These are phyloP conservation scores for Podila epigama DNA, from an alignment of 192 early-diverging fungal genomes.

Conservation along the genomic window DNA sequence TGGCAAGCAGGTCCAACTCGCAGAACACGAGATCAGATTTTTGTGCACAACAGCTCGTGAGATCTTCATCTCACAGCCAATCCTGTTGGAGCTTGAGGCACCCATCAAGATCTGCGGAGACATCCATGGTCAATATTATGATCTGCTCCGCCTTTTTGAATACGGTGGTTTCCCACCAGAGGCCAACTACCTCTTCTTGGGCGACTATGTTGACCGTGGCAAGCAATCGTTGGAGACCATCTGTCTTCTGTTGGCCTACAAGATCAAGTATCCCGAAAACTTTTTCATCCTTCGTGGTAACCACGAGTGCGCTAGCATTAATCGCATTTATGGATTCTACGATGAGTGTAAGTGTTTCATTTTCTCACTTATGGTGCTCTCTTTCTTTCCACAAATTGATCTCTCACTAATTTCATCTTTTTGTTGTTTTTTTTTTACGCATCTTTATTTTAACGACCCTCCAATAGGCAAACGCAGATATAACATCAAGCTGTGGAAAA, in stretches of 20 bases:
- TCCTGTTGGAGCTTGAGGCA: conserved; percentile 91
- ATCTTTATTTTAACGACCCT: background rate
- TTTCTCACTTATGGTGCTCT: background rate
- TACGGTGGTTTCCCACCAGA: conserved; percentile 97
- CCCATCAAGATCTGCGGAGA: conserved; percentile 96
- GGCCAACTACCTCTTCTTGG: conserved; percentile 96
- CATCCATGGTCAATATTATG: conserved; percentile 97
- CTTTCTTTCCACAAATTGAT: background rate
- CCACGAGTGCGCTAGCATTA: conserved; percentile 97
- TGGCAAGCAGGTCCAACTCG: conserved; percentile 95
- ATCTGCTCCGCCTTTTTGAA: conserved; percentile 94
- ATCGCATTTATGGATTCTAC: conserved; percentile 98
- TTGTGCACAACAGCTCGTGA: conserved; percentile 94
- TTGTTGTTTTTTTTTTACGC: background rate
- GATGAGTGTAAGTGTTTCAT: conserved; percentile 68
- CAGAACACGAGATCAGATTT: conserved; percentile 94
- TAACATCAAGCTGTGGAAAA: conserved; percentile 99
- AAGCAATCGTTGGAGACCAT: conserved; percentile 99
- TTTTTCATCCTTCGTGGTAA: conserved; percentile 99
- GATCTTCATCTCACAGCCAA: conserved; percentile 93
- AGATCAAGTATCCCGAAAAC: conserved; percentile 99
- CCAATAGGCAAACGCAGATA: conserved; percentile 88
- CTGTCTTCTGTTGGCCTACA: conserved; percentile 94
- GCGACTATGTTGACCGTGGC: conserved; percentile 97
- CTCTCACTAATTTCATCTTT: background rate